Conservation (phyloP, 208 protist genomes). For the Crithidia mellificae region DNA sequence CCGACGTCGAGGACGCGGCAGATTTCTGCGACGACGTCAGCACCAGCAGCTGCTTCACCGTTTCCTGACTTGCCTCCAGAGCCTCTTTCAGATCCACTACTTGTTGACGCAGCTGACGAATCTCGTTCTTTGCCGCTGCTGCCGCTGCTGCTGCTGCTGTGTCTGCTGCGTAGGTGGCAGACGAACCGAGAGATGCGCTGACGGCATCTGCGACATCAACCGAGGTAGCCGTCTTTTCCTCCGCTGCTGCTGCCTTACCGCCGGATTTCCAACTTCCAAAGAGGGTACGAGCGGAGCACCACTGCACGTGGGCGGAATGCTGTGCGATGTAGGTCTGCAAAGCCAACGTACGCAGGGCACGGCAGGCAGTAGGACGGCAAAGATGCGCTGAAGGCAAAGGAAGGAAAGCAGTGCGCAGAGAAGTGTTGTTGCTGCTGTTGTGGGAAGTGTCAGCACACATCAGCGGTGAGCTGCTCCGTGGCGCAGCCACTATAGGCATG, state of each 20-base stretch:
- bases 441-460: no score
- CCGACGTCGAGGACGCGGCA: no score
- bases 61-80: conserved; percentile 28
- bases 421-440: no score
- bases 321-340: background rate
- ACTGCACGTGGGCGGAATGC: background rate
- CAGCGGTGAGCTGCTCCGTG: no score
- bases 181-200: no score
- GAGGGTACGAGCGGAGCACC: background rate
- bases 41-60: conserved; percentile 31
- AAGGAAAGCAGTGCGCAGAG: no score
- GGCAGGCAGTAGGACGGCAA: background rate
- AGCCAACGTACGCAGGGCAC: background rate
- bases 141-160: background rate
- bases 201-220: background rate
- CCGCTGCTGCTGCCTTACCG: no score
- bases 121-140: background rate
- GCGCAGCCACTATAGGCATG: no score
- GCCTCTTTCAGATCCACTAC: conserved; percentile 29
- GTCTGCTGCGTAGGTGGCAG: no score
- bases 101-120: conserved; percentile 21
- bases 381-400: no score
- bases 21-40: background rate
- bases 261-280: conserved; percentile 10
- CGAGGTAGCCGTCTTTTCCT: no score